These are phyloP conservation scores for Musa troglodytarum DNA, from an alignment of 176 grass and related monocot species.

Conservation along the genomic window DNA sequence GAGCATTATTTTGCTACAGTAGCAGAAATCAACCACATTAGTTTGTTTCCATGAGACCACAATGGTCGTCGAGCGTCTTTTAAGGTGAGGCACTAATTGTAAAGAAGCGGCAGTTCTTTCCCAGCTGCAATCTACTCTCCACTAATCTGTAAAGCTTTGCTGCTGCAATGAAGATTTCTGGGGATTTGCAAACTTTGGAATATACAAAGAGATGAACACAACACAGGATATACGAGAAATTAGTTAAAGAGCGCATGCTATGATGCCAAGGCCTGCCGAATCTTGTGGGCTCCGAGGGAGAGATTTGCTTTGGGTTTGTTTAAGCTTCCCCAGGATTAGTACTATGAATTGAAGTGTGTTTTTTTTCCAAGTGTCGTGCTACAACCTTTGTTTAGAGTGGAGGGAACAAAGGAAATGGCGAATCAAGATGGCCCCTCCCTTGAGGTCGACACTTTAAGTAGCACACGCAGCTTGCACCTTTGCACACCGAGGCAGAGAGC, in stretches of 20 bases:
- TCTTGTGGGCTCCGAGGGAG: constrained; percentile 26
- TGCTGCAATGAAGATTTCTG: too few relatives aligned
- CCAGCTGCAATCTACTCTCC: too few relatives aligned
- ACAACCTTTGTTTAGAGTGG: constrained; percentile 17
- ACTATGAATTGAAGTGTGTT: constrained; percentile 20
- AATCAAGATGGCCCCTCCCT: background rate
- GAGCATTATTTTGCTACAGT: too few relatives aligned
- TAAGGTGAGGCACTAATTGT: too few relatives aligned
- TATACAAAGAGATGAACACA: background rate
- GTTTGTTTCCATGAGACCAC: too few relatives aligned
- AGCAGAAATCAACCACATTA: too few relatives aligned
- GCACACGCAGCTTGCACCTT: background rate
- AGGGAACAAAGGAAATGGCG: constrained; percentile 1
- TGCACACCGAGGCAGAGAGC: background rate
- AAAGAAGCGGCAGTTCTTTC: too few relatives aligned
- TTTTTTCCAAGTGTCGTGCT: constrained; percentile 7
- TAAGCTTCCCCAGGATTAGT: constrained; percentile 21
- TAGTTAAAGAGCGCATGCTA: constrained; percentile 20
- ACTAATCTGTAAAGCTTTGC: too few relatives aligned
- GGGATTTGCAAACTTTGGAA: background rate
- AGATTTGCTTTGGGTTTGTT: constrained; percentile 43
- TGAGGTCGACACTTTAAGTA: background rate
- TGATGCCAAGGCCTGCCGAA: constrained; percentile 20
- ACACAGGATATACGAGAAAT: background rate
- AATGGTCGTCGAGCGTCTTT: too few relatives aligned